Evolutionary conservation across 208 protist species (phyloP).

Genomic region (Vickermania ingenoplastis): DNA sequence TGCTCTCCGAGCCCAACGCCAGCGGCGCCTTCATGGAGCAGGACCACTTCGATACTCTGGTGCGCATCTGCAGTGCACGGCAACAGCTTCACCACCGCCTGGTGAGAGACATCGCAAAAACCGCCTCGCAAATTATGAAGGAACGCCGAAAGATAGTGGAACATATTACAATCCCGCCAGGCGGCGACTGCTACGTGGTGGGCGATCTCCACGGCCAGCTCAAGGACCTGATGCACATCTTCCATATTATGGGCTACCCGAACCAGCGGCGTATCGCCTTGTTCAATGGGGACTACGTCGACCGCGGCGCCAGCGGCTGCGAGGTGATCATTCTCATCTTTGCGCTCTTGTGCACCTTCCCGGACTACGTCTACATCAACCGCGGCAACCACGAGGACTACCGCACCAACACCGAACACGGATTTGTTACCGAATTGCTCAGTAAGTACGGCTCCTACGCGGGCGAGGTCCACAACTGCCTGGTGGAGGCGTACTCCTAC

Average conservation of each 20-base stretch:
- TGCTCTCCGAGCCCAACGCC: not conserved
- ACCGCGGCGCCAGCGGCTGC: constrained; percentile 96
- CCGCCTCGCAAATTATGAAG: constrained; percentile 39
- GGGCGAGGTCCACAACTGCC: constrained; percentile 25
- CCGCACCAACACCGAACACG: constrained; percentile 77
- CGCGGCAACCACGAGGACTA: constrained; percentile 90
- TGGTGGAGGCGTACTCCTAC: constrained; percentile 81
- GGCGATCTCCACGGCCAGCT: constrained; percentile 87
- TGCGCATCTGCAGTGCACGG: constrained; percentile 16
- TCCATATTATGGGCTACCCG: constrained; percentile 50
- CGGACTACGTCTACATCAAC: constrained; percentile 78
- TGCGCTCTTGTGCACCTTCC: constrained; percentile 68
- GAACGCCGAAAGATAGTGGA: constrained; percentile 18
- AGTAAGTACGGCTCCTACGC: constrained; percentile 57
- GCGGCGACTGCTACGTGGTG: constrained; percentile 61
- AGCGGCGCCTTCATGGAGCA: constrained; percentile 32
- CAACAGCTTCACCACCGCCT: constrained; percentile 27
- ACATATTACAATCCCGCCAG: constrained; percentile 36
- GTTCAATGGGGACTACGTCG: constrained; percentile 99
- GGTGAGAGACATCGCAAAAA: constrained; percentile 29
- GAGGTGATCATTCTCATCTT: constrained; percentile 87
- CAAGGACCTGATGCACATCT: constrained; percentile 69
- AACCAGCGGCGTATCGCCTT: constrained; percentile 72
- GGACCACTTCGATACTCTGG: constrained; percentile 27
- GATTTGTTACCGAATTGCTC: constrained; percentile 57